Conservation (phyloP, 2,329 filamentous ascomycete genomes). For the Fusarium sp. region DNA sequence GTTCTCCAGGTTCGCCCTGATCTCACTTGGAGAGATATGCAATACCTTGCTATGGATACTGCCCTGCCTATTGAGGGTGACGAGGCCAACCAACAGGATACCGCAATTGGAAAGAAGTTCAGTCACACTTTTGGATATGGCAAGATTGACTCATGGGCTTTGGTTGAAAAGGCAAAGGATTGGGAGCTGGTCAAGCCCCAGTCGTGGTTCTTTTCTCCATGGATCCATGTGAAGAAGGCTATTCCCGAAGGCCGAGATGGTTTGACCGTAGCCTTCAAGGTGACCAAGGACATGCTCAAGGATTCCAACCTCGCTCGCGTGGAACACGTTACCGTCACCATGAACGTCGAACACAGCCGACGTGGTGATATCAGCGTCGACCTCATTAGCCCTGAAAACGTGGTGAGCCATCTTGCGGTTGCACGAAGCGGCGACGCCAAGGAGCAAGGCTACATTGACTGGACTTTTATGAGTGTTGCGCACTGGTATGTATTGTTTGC, state of each 20-base stretch:
- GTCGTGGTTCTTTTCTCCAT: conserved; percentile 93
- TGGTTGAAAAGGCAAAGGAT: conserved; percentile 87
- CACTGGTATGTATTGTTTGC: conserved; percentile 78
- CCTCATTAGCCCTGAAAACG: conserved; percentile 84
- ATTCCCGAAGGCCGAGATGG: conserved; percentile 91
- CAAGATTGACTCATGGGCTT: conserved; percentile 89
- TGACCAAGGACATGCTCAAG: conserved; percentile 85
- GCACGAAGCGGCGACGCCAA: conserved; percentile 78
- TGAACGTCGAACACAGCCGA: conserved; percentile 91
- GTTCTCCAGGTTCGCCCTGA: conserved; percentile 89
- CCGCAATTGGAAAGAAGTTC: conserved; percentile 85
- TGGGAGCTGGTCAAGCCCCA: conserved; percentile 95
- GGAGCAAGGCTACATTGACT: conserved; percentile 84
- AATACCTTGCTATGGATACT: conserved; percentile 89
- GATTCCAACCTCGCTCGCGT: conserved; percentile 86
- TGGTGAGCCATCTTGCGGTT: conserved; percentile 87
- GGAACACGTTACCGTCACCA: conserved; percentile 97
- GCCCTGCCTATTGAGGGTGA: conserved; percentile 83
- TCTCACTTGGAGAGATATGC: conserved; percentile 92
- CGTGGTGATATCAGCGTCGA: conserved; percentile 95
- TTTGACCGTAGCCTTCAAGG: conserved; percentile 82
- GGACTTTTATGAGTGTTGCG: conserved; percentile 99
- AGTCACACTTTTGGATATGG: conserved; percentile 97
- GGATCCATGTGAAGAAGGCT: conserved; percentile 87
- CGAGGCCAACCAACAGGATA: conserved; percentile 83